Evolutionary conservation across 1,284 basidiomycete species (phyloP).

Genomic region (Porodaedalea pini): DNA sequence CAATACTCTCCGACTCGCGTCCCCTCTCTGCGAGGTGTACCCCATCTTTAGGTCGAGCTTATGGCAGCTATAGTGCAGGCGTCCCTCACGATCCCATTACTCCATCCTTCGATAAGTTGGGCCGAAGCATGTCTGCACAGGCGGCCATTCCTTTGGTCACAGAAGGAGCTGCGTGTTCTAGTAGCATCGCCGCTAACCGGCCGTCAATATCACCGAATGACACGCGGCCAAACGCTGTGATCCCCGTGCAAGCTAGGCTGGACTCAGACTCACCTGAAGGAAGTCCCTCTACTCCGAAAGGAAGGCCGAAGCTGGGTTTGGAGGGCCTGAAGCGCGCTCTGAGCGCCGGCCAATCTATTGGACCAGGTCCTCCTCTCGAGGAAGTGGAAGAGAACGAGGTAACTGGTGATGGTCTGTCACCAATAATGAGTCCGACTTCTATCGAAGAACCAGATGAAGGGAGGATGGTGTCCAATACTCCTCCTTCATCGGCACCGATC

Average conservation of each 20-base stretch:
- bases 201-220: neutral
- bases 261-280: neutral
- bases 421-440: neutral
- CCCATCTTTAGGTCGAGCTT: neutral
- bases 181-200: neutral
- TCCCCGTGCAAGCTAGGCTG: neutral
- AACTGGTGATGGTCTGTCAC: neutral
- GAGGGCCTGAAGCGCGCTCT: neutral
- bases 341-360: neutral
- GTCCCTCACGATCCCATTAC: neutral
- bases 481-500: conserved; percentile 11
- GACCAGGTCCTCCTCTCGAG: neutral
- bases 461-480: neutral
- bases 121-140: conserved; percentile 15
- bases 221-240: neutral
- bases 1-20: neutral
- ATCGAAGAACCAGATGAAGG: conserved; percentile 1
- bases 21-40: neutral
- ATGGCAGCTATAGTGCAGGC: neutral
- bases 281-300: conserved; percentile 1
- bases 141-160: conserved; percentile 2
- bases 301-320: neutral
- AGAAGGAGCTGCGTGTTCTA: neutral
- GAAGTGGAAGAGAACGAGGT: neutral
- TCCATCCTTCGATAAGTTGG: conserved; percentile 5